Conservation (phyloP, 345 rosid species). For the Limnanthes douglasii region DNA sequence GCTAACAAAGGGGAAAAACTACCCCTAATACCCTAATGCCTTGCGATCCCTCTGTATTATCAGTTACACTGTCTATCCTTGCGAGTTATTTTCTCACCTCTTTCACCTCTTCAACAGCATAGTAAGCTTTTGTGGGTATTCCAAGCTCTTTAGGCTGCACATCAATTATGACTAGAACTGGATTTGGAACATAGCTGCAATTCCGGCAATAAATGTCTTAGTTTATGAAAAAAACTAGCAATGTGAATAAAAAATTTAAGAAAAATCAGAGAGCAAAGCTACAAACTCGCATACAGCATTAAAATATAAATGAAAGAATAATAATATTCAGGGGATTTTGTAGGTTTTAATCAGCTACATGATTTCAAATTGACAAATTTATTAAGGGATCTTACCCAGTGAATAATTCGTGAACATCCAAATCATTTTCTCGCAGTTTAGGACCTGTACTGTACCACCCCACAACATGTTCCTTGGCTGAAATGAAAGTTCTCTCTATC, state of each 20-base stretch:
- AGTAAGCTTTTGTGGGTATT: slow-evolving; percentile 82
- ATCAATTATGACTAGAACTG: slow-evolving; percentile 83
- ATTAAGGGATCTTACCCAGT: slow-evolving; percentile 31
- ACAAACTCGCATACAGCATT: background rate
- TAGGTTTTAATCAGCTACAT: too few relatives aligned
- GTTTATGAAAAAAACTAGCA: background rate
- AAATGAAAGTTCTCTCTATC: slow-evolving; percentile 2
- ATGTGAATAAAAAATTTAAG: too few relatives aligned
- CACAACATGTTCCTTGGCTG: slow-evolving; percentile 93
- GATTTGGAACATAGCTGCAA: slow-evolving; percentile 64
- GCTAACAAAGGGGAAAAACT: background rate
- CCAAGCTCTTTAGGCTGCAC: slow-evolving; percentile 87
- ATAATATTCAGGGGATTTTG: too few relatives aligned
- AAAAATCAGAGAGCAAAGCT: background rate
- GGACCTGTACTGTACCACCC: slow-evolving; percentile 97
- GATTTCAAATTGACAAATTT: background rate
- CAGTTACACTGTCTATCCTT: background rate
- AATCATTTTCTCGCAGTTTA: slow-evolving; percentile 73
- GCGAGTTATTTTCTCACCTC: slow-evolving; percentile 26
- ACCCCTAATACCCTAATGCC: too few relatives aligned
- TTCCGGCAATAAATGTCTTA: slow-evolving; percentile 4
- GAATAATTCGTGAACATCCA: slow-evolving; percentile 60
- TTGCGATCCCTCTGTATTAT: too few relatives aligned
- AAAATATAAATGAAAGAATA: background rate
- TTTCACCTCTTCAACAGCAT: slow-evolving; percentile 78